phyloP scores from a whole-genome alignment of 1,284 basidiomycete species.

The Cutaneotrichosporon cyanovorans region DNA sequence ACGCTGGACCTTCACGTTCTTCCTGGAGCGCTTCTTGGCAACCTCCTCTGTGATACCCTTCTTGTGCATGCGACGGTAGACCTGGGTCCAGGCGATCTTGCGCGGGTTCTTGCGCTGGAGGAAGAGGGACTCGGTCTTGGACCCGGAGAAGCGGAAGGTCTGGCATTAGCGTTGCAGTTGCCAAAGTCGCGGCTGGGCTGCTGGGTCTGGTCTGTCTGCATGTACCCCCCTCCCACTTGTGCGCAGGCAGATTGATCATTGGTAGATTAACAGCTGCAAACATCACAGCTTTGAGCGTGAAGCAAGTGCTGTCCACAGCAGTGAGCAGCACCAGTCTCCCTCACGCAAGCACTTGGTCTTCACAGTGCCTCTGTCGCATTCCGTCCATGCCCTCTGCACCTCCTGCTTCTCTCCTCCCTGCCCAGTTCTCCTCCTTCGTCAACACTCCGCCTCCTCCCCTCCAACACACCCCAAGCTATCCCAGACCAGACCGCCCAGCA shows the following conservation, averaged over 20 bases:
- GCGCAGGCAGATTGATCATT: too few relatives aligned
- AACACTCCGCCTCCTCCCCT: background rate
- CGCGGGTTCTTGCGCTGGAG: constrained; percentile 99
- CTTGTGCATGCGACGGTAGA: constrained; percentile 98
- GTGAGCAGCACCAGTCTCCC: too few relatives aligned
- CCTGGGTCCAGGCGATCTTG: constrained; percentile 97
- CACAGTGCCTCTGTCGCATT: too few relatives aligned
- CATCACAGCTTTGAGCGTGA: too few relatives aligned
- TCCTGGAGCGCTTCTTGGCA: constrained; percentile 95
- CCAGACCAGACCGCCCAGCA: too few relatives aligned
- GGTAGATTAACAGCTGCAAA: too few relatives aligned
- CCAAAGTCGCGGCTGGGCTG: too few relatives aligned
- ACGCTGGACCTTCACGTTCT: constrained; percentile 94
- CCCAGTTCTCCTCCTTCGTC: background rate
- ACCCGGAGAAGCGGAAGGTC: constrained; percentile 85
- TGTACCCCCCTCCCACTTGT: too few relatives aligned
- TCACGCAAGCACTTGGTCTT: too few relatives aligned
- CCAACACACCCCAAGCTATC: background rate
- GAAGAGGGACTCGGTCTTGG: constrained; percentile 95
- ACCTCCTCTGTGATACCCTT: constrained; percentile 99
- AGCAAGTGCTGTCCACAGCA: too few relatives aligned
- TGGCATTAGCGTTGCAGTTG: too few relatives aligned
- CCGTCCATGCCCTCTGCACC: background rate
- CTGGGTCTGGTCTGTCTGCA: too few relatives aligned
- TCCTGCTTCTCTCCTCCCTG: background rate